Evolutionary conservation across 352 stramenopile genomes (phyloP), one percentile per base, ranked within the genome.

Genomic region (Pythium insidiosum): DNA sequence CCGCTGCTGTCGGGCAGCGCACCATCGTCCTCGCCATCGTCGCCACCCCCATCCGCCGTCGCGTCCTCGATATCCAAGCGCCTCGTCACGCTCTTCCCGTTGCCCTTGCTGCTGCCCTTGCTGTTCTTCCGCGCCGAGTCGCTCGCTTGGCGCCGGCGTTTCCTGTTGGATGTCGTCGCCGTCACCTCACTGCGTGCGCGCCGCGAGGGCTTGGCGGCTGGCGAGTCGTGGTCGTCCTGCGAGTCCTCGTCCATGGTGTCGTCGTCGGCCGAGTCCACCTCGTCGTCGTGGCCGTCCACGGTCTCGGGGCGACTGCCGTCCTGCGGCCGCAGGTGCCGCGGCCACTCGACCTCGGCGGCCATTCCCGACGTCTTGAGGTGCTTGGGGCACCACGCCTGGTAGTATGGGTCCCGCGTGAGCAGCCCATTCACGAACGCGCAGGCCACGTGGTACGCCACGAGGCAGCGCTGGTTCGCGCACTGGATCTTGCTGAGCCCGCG

Each of bases 401-500:
- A 91, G 29, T 84, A 63, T 19, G 79, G 73, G 37, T 83, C 68
- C 9, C 54, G 56, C 0, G 70, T 84, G 6, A 91, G 59, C 6
- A 80, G 50, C 0, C 79, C 79, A 22, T 82, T 81, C 20, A 91
- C 71, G 30, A 70, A 88, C 3, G 79, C 79, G 43, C 79, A 91
- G 2, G 74, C 50, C 6, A 91, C 74, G 39, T 91, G 79, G 40
- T 70, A 87, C 16, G 79, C 66, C 11, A 63, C 57, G 16, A 66
- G 48, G 53, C 79, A 91, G 15, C 79, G 82, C 49, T 75, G 69
- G 50, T 67, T 63, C 5, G 64, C 58, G 44, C 79, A 91, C 54
- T 91, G 79, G 44, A 91, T 74, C 55, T 91, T 91, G 56, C 78
- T 88, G n/a, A 85, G 35, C 0, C 79, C 79, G 22, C 76, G 73